Percentiles rank a stretch among this genome's conserved stretches.
Conservation (phyloP, 2,329 filamentous ascomycete species). For the Ophiosphaerella korrae region DNA sequence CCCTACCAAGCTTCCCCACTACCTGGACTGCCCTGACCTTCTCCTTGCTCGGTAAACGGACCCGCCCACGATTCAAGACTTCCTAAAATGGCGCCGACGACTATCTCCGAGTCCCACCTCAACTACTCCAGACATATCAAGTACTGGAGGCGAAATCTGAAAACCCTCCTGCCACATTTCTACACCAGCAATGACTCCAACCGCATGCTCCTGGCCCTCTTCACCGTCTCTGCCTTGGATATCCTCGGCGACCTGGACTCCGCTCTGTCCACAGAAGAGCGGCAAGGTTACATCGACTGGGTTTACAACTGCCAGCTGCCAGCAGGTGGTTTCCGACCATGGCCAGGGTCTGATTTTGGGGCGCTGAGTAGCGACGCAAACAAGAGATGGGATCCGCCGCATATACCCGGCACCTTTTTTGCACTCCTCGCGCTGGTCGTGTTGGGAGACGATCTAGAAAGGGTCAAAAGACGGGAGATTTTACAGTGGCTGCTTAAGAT, state of each 20-base stretch:
- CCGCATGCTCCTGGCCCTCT: slow-evolving; percentile 87
- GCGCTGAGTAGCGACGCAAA: slow-evolving; percentile 57
- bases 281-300: slow-evolving; percentile 69
- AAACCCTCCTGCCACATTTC: slow-evolving; percentile 75
- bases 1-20: too few species aligned
- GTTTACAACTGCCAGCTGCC: slow-evolving; percentile 86
- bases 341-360: slow-evolving; percentile 69
- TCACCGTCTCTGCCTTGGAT: slow-evolving; percentile 85
- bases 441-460: slow-evolving; percentile 63
- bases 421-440: slow-evolving; percentile 75
- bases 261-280: slow-evolving; percentile 59
- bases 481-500: slow-evolving; percentile 75
- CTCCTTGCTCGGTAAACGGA: slow-evolving; percentile 7
- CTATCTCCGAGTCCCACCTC: slow-evolving; percentile 28
- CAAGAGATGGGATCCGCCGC: slow-evolving; percentile 72
- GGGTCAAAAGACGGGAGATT: slow-evolving; percentile 70
- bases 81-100: slow-evolving; percentile 24
- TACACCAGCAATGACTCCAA: slow-evolving; percentile 92
- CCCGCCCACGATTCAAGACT: slow-evolving; percentile 7
- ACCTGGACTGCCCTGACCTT: not conserved
- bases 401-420: slow-evolving; percentile 87
- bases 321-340: slow-evolving; percentile 85
- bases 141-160: slow-evolving; percentile 91
- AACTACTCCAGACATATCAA: slow-evolving; percentile 67
- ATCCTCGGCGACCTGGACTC: slow-evolving; percentile 69